phyloP scores from a whole-genome alignment of 331 rosid genomes.

The Malus hybrid region DNA sequence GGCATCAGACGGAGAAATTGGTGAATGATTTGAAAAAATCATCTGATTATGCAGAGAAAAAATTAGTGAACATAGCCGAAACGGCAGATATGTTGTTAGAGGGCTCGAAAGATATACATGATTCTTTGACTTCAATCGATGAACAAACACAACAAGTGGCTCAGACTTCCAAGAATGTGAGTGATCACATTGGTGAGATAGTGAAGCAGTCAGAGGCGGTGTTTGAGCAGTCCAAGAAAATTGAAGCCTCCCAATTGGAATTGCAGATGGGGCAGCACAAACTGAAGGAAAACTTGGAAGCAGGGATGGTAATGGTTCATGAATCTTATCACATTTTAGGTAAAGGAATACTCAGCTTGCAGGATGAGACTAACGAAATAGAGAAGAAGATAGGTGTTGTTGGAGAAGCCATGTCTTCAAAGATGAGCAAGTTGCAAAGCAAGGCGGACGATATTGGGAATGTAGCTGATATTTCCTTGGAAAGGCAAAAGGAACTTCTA shows the following conservation, averaged over 20 bases:
- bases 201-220: slow-evolving; percentile 48
- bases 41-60: slow-evolving; percentile 56
- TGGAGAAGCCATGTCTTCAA: slow-evolving; percentile 15
- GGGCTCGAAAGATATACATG: slow-evolving; percentile 26
- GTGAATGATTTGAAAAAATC: slow-evolving; percentile 60
- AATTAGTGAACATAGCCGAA: slow-evolving; percentile 41
- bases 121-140: slow-evolving; percentile 37
- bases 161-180: slow-evolving; percentile 32
- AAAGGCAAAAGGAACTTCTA: slow-evolving; percentile 22
- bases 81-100: slow-evolving; percentile 43
- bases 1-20: slow-evolving; percentile 58
- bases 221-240: slow-evolving; percentile 45
- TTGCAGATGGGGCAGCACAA: slow-evolving; percentile 53
- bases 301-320: slow-evolving; percentile 43
- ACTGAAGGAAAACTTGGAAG: slow-evolving; percentile 51
- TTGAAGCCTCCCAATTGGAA: slow-evolving; percentile 46
- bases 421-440: slow-evolving; percentile 20
- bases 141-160: slow-evolving; percentile 33
- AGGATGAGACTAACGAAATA: slow-evolving; percentile 11
- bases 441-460: slow-evolving; percentile 26
- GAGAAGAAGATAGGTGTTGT: slow-evolving; percentile 10
- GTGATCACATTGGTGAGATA: slow-evolving; percentile 34
- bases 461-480: slow-evolving; percentile 18
- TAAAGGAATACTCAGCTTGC: slow-evolving; percentile 28
- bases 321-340: slow-evolving; percentile 45